Evolutionary conservation across 75 land plant species (phyloP), one percentile per base, ranked within the genome.

Genomic region (Cunninghamia lanceolata): DNA sequence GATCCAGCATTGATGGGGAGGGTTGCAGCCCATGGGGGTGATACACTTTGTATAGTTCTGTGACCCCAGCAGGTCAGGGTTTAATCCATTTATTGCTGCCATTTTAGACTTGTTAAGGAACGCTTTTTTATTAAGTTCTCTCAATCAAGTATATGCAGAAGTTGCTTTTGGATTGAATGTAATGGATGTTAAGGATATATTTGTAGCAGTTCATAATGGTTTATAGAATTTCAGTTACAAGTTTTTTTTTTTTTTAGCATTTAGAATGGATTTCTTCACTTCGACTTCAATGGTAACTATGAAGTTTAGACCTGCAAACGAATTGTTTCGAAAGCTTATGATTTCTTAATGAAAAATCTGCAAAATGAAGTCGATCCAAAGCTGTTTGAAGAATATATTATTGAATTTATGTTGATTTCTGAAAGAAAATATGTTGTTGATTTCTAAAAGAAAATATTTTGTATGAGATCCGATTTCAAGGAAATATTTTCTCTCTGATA

Each of bases 61-160:
- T 73, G 75, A 14, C 75, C 75, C 36, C 16, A 3, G 13, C 75
- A 73, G 75, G 34, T 73, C 4, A 73, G 75, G 75, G 75, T 32
- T 73, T 73, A 34, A 32, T 13, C 36, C 75, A 73, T 73, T 73
- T 73, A 13, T 73, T 73, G 14, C 75, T 73, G 34, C 75, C 36
- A 73, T 73, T 73, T 73, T 32, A 73, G 75, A 73, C 36, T 73
- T 73, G 75, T 73, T 34, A 73, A 73, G 75, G 75, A 73, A 73
- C 75, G 75, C 36, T 73, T 73, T 70, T 73, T 73, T 66, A 25
- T 66, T 73, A 10, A 32, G 36, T 30, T 73, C 36, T 73, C 16
- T 34, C 15, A 73, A 73, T 34, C 38, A 73, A 73, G 75, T 30
- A 30, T 73, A 73, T 73, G 75, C 75, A 14, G 36, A 73, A 73